Conservation (phyloP, 2,329 filamentous ascomycete genomes). For the Xylaria sp. region DNA sequence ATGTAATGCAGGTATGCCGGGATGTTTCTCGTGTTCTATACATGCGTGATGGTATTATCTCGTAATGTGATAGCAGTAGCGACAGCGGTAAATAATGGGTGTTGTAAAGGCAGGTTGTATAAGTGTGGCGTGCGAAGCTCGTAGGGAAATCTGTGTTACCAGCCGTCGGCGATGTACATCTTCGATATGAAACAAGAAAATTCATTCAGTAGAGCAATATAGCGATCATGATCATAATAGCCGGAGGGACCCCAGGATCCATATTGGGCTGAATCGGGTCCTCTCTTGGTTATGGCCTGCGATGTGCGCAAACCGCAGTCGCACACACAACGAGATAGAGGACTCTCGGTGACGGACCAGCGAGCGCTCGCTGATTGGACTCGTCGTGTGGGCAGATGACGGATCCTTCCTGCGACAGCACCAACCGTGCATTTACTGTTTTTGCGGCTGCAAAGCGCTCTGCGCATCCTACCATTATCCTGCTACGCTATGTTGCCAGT, state of each 20-base stretch:
- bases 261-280: constrained; percentile 34
- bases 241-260: constrained; percentile 25
- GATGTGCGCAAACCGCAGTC: constrained; percentile 27
- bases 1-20: constrained; percentile 17
- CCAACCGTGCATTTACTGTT: constrained; percentile 30
- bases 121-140: constrained; percentile 23
- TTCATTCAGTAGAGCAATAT: not conserved
- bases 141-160: constrained; percentile 15
- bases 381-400: constrained; percentile 41
- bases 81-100: constrained; percentile 11
- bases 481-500: constrained; percentile 11
- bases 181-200: constrained; percentile 13
- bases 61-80: constrained; percentile 12
- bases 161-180: constrained; percentile 23
- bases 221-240: constrained; percentile 12
- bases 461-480: constrained; percentile 31
- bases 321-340: constrained; percentile 23
- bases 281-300: constrained; percentile 11
- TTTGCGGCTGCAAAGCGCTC: constrained; percentile 33
- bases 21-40: constrained; percentile 24
- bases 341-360: constrained; percentile 19
- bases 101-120: constrained; percentile 21
- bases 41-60: constrained; percentile 15
- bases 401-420: constrained; percentile 45
- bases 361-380: constrained; percentile 33